phyloP scores from a whole-genome alignment of 441 rosid species.

The Adansonia rubrostipa region DNA sequence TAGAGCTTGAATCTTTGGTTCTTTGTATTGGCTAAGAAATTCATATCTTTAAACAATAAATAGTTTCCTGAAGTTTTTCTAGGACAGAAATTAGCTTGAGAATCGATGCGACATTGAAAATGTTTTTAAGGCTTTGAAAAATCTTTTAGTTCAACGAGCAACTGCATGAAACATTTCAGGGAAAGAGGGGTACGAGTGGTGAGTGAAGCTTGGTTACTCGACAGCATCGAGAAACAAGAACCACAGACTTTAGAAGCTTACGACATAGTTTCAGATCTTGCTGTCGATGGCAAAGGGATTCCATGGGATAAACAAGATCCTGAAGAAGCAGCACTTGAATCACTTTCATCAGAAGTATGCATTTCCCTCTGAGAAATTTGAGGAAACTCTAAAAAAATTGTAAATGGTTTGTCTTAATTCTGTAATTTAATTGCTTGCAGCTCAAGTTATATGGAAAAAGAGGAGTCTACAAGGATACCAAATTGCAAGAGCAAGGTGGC shows the following conservation, averaged over 20 bases:
- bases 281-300: constrained; percentile 65
- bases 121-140: neutral
- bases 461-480: constrained; percentile 66
- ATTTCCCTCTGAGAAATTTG: neutral
- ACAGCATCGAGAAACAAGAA: constrained; percentile 76
- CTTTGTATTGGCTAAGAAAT: neutral
- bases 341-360: constrained; percentile 55
- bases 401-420: neutral
- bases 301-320: constrained; percentile 75
- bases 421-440: constrained; percentile 42
- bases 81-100: neutral
- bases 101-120: neutral
- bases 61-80: no score
- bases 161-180: constrained; percentile 33
- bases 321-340: constrained; percentile 60
- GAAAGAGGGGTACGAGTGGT: constrained; percentile 65
- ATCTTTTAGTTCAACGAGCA: neutral
- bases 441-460: constrained; percentile 71
- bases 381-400: neutral
- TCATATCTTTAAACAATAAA: neutral
- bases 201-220: constrained; percentile 70
- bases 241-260: constrained; percentile 66
- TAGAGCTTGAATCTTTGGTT: neutral
- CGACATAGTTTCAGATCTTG: constrained; percentile 62
- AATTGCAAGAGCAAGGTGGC: constrained; percentile 52